Evolutionary conservation across 2,329 filamentous ascomycete species (phyloP).

Genomic region (Colletotrichum sp.): DNA sequence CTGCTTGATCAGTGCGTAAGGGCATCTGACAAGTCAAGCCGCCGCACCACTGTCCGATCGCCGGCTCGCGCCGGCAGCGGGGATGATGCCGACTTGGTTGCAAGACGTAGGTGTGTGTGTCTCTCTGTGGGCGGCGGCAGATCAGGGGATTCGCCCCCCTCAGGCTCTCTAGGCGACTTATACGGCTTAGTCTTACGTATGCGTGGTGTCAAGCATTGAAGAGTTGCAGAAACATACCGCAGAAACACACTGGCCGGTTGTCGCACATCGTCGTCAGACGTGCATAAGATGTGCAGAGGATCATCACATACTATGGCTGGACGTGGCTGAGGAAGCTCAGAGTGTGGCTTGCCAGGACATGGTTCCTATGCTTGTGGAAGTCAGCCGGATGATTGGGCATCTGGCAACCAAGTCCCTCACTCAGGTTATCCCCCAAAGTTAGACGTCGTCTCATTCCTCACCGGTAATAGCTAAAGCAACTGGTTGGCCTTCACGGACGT

Average conservation of each 20-base stretch:
- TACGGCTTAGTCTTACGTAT: not conserved
- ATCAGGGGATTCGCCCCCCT: not conserved
- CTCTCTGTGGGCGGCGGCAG: not conserved
- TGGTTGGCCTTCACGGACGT: not conserved
- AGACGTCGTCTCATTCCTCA: not conserved
- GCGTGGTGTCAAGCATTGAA: not conserved
- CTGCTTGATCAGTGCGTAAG: not conserved
- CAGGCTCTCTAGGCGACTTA: not conserved
- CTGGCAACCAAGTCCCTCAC: not conserved
- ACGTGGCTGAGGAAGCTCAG: not conserved
- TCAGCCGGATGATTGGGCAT: not conserved
- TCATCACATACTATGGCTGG: not conserved
- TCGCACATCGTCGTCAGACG: not conserved
- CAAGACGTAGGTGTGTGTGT: not conserved
- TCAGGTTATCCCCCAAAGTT: not conserved
- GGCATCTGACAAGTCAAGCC: not conserved
- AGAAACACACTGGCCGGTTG: not conserved
- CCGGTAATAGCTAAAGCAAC: not conserved
- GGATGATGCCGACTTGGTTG: not conserved
- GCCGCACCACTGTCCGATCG: not conserved
- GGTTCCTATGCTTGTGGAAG: not conserved
- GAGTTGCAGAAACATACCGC: not conserved
- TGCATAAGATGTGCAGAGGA: conserved; percentile 6
- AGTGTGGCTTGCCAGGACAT: not conserved
- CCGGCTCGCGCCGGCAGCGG: not conserved